A percentile compares a stretch with the other conserved stretches of the same genome.
Conservation (phyloP, 305 asterid species). For the Withania somnifera region DNA sequence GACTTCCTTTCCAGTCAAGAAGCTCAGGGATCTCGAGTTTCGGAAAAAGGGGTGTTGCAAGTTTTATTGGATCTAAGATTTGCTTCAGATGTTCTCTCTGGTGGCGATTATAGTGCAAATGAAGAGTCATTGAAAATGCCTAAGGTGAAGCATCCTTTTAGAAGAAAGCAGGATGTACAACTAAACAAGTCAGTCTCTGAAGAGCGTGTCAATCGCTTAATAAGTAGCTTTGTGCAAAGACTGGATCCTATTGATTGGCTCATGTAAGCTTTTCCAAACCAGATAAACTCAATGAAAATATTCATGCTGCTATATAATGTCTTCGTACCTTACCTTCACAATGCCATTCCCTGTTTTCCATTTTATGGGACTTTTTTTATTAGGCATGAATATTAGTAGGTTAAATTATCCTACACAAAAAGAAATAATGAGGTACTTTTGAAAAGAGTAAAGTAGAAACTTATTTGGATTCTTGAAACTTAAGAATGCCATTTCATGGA, state of each 20-base stretch:
- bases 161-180: constrained; percentile 56
- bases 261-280: constrained; percentile 56
- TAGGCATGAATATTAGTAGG: not conserved
- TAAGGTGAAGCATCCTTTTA: constrained; percentile 42
- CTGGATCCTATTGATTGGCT: constrained; percentile 99
- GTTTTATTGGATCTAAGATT: constrained; percentile 78
- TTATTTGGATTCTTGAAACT: too few species aligned
- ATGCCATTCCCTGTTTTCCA: not conserved
- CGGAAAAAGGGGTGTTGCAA: constrained; percentile 89
- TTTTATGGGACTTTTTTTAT: not conserved
- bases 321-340: not conserved
- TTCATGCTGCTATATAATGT: not conserved
- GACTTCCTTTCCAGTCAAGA: constrained; percentile 61
- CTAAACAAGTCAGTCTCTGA: constrained; percentile 40
- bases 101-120: constrained; percentile 49
- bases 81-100: constrained; percentile 73
- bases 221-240: constrained; percentile 53
- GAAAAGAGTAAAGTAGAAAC: not conserved
- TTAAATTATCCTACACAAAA: not conserved
- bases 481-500: too few species aligned
- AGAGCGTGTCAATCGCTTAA: constrained; percentile 49
- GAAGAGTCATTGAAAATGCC: constrained; percentile 38
- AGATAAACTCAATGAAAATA: not conserved
- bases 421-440: not conserved
- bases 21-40: constrained; percentile 39